Percentiles rank a stretch among this genome's conserved stretches.
Evolutionary conservation across 805 yeast species (phyloP).

Genomic region (Blastobotrys muscicola): DNA sequence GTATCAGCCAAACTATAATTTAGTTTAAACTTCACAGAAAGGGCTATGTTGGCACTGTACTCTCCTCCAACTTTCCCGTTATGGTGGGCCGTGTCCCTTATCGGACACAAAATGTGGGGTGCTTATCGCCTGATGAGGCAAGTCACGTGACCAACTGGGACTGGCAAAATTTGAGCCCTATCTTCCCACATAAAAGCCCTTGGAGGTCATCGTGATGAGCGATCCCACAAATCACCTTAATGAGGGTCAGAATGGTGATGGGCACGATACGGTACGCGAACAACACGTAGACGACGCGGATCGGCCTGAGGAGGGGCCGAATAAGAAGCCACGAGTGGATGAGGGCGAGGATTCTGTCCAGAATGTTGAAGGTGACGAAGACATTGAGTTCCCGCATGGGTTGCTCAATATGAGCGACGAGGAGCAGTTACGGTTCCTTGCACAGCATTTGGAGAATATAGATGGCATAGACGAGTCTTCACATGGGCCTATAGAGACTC

Average conservation of each 20-base stretch:
- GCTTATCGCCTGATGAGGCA: no score
- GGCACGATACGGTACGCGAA: not conserved
- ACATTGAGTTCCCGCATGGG: not conserved
- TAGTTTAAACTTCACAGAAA: no score
- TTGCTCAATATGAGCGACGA: constrained; percentile 19
- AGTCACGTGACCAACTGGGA: no score
- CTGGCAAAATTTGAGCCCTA: no score
- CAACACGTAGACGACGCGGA: not conserved
- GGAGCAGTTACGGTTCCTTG: constrained; percentile 22
- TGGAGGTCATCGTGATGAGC: no score
- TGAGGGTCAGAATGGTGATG: not conserved
- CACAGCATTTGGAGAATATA: constrained; percentile 18
- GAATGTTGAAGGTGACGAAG: constrained; percentile 1
- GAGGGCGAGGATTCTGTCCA: not conserved
- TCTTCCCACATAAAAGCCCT: no score
- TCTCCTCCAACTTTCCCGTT: no score
- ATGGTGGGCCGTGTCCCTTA: no score
- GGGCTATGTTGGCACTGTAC: no score
- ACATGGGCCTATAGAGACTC: not conserved
- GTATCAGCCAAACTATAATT: no score
- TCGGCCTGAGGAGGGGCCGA: not conserved
- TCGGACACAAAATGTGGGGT: no score
- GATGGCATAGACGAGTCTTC: constrained; percentile 1
- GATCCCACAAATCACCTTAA: no score
- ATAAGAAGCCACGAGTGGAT: not conserved